Conservation (phyloP, 2,329 filamentous ascomycete species). For the Boeremia lycopersici region DNA sequence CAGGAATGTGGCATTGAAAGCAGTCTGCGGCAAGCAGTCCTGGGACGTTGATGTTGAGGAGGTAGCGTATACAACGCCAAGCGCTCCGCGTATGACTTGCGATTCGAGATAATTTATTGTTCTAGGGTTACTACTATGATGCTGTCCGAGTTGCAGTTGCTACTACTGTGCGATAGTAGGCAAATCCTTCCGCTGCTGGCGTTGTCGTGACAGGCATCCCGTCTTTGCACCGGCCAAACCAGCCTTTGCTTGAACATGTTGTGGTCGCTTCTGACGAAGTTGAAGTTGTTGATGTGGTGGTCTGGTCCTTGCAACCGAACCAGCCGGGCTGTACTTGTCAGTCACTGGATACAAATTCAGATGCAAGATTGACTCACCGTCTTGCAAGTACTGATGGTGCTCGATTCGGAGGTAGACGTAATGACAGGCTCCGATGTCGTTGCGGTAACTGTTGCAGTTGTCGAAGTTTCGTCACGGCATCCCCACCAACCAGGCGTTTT, state of each 20-base stretch:
- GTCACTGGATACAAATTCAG: background rate
- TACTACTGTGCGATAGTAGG: constrained; percentile 31
- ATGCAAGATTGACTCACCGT: constrained; percentile 29
- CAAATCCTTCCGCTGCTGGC: constrained; percentile 32
- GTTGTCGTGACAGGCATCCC: constrained; percentile 33
- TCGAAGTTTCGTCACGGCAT: constrained; percentile 42
- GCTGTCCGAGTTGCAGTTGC: constrained; percentile 34
- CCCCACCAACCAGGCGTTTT: constrained; percentile 49
- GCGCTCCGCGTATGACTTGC: background rate
- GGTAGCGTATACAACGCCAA: background rate
- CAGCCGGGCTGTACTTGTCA: constrained; percentile 39
- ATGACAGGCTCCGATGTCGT: constrained; percentile 21
- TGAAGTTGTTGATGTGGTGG: constrained; percentile 27
- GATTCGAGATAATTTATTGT: background rate
- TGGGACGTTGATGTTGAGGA: background rate
- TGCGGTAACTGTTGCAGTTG: constrained; percentile 30
- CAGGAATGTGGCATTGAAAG: constrained; percentile 4
- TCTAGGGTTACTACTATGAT: background rate
- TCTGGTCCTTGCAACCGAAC: constrained; percentile 47
- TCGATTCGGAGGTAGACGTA: constrained; percentile 26
- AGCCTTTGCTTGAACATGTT: constrained; percentile 43
- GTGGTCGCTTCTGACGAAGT: constrained; percentile 32
- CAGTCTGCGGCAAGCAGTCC: background rate
- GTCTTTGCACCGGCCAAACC: constrained; percentile 45
- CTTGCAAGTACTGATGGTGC: constrained; percentile 37